Base-by-base conservation (phyloP, 2,329 filamentous ascomycete species). In the Diaporthe australafricana region DNA sequence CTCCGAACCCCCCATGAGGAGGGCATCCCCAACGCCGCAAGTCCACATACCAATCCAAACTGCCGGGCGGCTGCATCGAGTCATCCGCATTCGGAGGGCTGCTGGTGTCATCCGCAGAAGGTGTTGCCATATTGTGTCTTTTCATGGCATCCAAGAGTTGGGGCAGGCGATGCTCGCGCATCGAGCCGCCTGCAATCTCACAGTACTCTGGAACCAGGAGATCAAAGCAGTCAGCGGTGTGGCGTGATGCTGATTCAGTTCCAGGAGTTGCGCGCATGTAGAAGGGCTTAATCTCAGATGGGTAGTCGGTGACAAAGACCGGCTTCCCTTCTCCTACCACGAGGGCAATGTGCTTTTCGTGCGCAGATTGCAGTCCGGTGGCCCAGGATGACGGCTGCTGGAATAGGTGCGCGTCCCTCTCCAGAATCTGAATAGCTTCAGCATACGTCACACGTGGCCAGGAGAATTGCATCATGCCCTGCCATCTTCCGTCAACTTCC, bases 281-380 rank as follows among this genome's bases (percentile, higher is more conserved):
- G 82, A 93, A 93, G 3, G 91, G 90, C 83, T 99, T 99, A 80
- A 96, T 91, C 60, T 87, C 85, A 75, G 90, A 90, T n/a, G 96
- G 96, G 79, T 98, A 99, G 80, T 98, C 88, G 17, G 95, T 98
- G 75, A 99, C 91, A 80, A 98, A 98, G 55, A 98, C 87, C 9
- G 96, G 96, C 60, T 88, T 84, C 50, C 84, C 84, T 38, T 84
- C 82, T 57, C 83, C 83, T n/a, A 84, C 82, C 65, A 81, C 74
- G 68, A 89, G 86, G 60, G 96, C 95, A 68, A 99, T 87, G 80
- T 91, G 98, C 79, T 91, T 94, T 83, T 99, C 96, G 83, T 99
- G 96, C 81, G 98, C 96, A 1, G 95, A 92, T 77, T 96, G 94
- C 38, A 99, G 87, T 25, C 93, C 93, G 35, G 86, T 84, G 42